Percentiles rank a stretch among this genome's conserved stretches.
phyloP scores from a whole-genome alignment of 176 grass and related monocot genomes.

The Rhynchospora pubera region DNA sequence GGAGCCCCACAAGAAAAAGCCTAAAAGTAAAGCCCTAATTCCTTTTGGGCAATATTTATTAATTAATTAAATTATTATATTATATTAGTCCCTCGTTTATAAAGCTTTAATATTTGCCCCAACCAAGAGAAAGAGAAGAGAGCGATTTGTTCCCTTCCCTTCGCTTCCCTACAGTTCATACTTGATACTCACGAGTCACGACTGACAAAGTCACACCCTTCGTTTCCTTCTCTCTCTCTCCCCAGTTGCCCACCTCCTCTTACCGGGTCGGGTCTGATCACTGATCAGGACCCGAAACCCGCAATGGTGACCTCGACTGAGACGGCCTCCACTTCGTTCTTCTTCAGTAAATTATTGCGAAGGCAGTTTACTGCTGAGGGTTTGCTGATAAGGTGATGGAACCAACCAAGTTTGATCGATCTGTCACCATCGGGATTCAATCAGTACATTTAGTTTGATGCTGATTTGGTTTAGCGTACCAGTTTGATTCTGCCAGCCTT shows the following conservation, averaged over 20 bases:
- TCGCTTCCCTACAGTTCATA: too few relatives aligned
- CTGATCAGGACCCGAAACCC: background rate
- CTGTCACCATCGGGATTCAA: too few relatives aligned
- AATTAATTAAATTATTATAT: background rate
- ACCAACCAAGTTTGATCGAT: too few relatives aligned
- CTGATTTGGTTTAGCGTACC: background rate
- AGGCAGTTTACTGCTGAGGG: too few relatives aligned
- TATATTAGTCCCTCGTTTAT: constrained; percentile 8
- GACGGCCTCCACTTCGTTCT: background rate
- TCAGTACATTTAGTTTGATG: background rate
- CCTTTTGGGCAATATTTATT: background rate
- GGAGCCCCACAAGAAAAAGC: background rate
- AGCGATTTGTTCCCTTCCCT: too few relatives aligned
- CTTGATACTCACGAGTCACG: background rate
- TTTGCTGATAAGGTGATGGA: too few relatives aligned
- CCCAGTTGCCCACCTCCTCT: background rate
- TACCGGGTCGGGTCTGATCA: background rate
- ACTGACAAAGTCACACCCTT: background rate
- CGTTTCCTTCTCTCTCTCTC: background rate
- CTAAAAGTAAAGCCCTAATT: constrained; percentile 8
- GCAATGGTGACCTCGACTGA: constrained; percentile 11
- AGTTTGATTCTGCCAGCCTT: background rate
- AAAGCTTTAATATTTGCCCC: background rate
- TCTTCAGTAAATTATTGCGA: too few relatives aligned
- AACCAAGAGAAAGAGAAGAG: background rate